These are phyloP conservation scores for Leishmania guyanensis DNA, from an alignment of 208 protist species.

Conservation along the genomic window DNA sequence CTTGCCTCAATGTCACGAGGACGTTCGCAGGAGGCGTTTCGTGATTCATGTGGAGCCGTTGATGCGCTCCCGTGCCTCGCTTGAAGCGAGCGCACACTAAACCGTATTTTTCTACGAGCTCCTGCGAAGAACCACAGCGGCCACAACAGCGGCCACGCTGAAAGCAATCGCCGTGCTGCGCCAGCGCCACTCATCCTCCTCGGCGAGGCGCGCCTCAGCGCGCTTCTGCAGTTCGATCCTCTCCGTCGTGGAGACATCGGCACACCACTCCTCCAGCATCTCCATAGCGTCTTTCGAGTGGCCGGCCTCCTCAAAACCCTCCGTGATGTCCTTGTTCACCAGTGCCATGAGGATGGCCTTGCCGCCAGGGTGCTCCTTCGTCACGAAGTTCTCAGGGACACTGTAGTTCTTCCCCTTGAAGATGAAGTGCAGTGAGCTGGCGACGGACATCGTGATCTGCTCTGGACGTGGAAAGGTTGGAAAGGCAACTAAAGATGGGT, in stretches of 20 bases:
- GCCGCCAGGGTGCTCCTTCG: constrained; percentile 43
- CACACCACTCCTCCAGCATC: constrained; percentile 35
- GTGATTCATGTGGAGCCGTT: background rate
- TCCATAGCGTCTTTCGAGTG: constrained; percentile 38
- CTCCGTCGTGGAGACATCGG: background rate
- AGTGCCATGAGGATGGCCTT: constrained; percentile 26
- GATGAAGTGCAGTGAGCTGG: constrained; percentile 23
- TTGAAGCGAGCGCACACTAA: background rate
- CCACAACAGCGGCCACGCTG: constrained; percentile 25
- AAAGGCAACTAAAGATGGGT: background rate
- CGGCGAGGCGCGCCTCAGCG: constrained; percentile 17
- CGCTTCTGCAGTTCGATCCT: constrained; percentile 13
- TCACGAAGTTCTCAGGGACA: constrained; percentile 39
- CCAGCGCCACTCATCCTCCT: constrained; percentile 42
- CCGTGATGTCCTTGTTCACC: constrained; percentile 36
- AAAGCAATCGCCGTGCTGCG: constrained; percentile 43
- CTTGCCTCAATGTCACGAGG: background rate
- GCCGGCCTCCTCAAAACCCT: constrained; percentile 35
- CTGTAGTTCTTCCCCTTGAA: constrained; percentile 35
- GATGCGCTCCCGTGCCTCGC: background rate
- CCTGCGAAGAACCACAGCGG: constrained; percentile 26
- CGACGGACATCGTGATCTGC: constrained; percentile 7
- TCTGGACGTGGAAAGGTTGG: background rate
- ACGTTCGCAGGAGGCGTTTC: background rate
- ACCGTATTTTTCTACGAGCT: constrained; percentile 16